Evolutionary conservation across 306 rosid genomes (phyloP).

Genomic region (Lagenaria siceraria): DNA sequence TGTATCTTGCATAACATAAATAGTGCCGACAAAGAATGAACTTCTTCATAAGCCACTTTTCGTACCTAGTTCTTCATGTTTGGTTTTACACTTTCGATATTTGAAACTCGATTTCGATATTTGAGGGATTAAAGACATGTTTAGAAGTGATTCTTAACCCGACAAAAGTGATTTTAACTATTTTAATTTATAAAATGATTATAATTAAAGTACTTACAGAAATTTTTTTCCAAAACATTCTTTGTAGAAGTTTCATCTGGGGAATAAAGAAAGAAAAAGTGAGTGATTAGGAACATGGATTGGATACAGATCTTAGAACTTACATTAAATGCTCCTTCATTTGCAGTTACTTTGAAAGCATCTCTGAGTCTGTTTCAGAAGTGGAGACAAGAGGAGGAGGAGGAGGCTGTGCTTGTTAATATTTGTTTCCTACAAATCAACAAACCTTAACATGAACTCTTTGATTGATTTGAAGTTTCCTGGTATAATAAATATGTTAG

Average conservation of each 20-base stretch:
- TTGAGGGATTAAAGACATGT: too few relatives aligned
- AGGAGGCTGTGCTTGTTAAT: slow-evolving; percentile 69
- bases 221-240: too few relatives aligned
- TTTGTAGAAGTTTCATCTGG: too few relatives aligned
- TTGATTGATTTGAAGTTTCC: background rate
- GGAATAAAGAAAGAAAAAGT: too few relatives aligned
- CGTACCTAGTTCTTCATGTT: background rate
- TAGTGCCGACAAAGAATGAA: background rate
- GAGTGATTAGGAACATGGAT: background rate
- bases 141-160: too few relatives aligned
- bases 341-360: slow-evolving; percentile 66
- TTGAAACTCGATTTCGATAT: too few relatives aligned
- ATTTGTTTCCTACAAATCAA: background rate
- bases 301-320: background rate
- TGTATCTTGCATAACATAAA: background rate
- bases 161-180: too few relatives aligned
- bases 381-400: slow-evolving; percentile 29
- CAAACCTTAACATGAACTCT: slow-evolving; percentile 4
- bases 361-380: slow-evolving; percentile 63
- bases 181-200: too few relatives aligned
- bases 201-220: too few relatives aligned
- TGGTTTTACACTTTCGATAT: too few relatives aligned
- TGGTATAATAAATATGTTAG: background rate
- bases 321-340: background rate
- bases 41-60: background rate